Percentiles rank a stretch among this genome's conserved stretches.
phyloP scores from a whole-genome alignment of 2,329 filamentous ascomycete species.

The Pseudogymnoascus sp. region DNA sequence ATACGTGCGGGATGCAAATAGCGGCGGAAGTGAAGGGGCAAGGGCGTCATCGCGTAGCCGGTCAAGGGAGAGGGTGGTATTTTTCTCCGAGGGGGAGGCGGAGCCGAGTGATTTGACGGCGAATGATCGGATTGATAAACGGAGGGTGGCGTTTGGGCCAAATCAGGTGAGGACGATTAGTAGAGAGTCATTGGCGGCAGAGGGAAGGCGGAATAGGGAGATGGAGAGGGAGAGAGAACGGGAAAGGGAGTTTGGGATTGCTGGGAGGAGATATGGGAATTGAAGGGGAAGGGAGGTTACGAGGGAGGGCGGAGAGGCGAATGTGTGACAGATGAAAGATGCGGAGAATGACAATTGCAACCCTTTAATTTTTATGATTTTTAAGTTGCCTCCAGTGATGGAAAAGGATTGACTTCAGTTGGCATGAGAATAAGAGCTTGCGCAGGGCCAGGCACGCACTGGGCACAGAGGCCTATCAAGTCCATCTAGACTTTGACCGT shows the following conservation, averaged over 20 bases:
- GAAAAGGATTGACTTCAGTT: neutral
- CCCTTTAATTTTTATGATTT: neutral
- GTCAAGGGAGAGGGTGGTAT: neutral
- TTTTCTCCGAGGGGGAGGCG: neutral
- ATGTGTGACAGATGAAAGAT: neutral
- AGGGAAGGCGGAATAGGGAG: neutral
- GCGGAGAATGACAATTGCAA: neutral
- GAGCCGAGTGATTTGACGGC: slow-evolving; percentile 2
- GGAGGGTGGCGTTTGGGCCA: neutral
- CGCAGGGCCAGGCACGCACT: neutral
- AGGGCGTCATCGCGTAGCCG: neutral
- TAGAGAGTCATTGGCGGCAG: neutral
- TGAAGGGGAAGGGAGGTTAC: neutral
- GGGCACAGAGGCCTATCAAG: neutral
- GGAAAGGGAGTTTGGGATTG: neutral
- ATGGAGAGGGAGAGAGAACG: neutral
- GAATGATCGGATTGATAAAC: slow-evolving; percentile 5
- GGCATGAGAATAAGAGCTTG: neutral
- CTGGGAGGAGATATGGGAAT: neutral
- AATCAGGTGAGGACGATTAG: neutral
- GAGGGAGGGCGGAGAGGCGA: neutral
- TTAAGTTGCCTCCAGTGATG: neutral
- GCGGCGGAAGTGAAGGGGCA: neutral
- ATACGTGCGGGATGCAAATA: neutral
- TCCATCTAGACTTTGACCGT: neutral